These are phyloP conservation scores for Simmondsia chinensis DNA, from an alignment of 148 eudicot genomes.

Conservation along the genomic window DNA sequence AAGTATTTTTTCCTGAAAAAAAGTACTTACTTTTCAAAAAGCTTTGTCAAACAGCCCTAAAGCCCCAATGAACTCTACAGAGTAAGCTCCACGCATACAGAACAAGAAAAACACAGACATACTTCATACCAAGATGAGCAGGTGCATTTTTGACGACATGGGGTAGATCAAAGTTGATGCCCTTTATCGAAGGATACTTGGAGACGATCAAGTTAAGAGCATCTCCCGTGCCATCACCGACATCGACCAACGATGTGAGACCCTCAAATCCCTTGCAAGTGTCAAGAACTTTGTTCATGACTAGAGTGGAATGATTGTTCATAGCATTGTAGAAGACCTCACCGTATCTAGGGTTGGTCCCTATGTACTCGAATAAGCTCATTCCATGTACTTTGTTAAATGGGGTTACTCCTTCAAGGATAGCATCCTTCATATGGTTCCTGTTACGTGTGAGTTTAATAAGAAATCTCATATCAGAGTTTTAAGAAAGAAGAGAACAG, in stretches of 20 bases:
- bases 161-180: slow-evolving; percentile 8
- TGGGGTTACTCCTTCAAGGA: slow-evolving; percentile 6
- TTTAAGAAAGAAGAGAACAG: too few species aligned
- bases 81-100: too few species aligned
- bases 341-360: neutral
- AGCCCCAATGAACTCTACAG: too few species aligned
- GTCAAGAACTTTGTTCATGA: slow-evolving; percentile 1
- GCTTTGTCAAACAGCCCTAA: too few species aligned
- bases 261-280: slow-evolving; percentile 1
- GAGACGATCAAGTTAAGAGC: slow-evolving; percentile 3
- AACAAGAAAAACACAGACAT: too few species aligned
- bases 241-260: slow-evolving; percentile 3
- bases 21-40: too few species aligned
- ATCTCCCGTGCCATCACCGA: slow-evolving; percentile 3
- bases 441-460: too few species aligned
- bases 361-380: slow-evolving; percentile 5
- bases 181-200: slow-evolving; percentile 2
- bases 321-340: slow-evolving; percentile 5
- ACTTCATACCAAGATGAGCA: neutral
- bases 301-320: slow-evolving; percentile 1
- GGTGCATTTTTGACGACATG: slow-evolving; percentile 3
- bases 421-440: slow-evolving; percentile 5
- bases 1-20: too few species aligned
- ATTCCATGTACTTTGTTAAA: slow-evolving; percentile 3
- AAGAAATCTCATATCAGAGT: too few species aligned